A percentile compares a stretch with the other conserved stretches of the same genome.
These are phyloP conservation scores for Aleurites moluccanus DNA, from an alignment of 441 rosid genomes.

Conservation along the genomic window DNA sequence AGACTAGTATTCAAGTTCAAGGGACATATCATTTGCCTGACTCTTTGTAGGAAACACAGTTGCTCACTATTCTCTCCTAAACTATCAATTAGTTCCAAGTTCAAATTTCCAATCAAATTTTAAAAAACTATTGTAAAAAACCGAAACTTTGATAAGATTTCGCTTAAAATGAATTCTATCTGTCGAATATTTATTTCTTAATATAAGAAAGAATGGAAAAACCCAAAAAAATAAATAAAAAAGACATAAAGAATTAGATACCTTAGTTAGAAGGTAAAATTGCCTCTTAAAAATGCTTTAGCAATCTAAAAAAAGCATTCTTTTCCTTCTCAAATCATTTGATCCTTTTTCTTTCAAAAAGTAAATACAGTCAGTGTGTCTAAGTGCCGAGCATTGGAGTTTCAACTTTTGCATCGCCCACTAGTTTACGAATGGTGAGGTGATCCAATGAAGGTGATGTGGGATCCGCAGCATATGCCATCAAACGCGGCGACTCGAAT, in stretches of 20 bases:
- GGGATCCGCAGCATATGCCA: slow-evolving; percentile 40
- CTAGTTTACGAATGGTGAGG: background rate
- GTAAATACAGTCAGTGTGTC: background rate
- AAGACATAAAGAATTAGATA: background rate
- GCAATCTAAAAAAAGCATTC: background rate
- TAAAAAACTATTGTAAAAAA: no score
- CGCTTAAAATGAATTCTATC: no score
- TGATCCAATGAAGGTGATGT: slow-evolving; percentile 4
- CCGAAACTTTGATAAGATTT: no score
- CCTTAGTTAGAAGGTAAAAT: no score
- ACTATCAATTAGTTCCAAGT: no score
- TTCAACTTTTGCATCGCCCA: background rate
- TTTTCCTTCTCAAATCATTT: slow-evolving; percentile 1
- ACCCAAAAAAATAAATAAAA: background rate
- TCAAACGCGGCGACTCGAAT: slow-evolving; percentile 37
- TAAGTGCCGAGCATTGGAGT: slow-evolving; percentile 7
- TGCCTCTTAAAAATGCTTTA: no score
- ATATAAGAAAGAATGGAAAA: no score
- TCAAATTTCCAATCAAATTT: no score
- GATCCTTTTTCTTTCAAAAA: background rate
- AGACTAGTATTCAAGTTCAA: no score
- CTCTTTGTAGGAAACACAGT: background rate
- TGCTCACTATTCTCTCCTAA: no score
- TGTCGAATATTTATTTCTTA: no score
- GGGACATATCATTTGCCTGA: background rate